These are phyloP conservation scores for Dendrobium officinale DNA, from an alignment of 106 monocot genomes.

Conservation along the genomic window DNA sequence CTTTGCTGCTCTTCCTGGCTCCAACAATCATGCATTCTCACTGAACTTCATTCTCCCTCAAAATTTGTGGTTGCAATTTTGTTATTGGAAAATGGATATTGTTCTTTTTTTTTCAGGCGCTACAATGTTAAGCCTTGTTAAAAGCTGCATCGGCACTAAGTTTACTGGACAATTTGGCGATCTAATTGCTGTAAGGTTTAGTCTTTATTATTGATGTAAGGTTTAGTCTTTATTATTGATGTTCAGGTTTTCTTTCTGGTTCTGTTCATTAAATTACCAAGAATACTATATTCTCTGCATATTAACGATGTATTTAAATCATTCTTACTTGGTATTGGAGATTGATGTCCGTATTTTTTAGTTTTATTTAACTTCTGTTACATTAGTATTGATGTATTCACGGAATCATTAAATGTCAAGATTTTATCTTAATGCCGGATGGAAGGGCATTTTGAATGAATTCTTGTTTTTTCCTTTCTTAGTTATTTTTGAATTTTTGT, in stretches of 20 bases:
- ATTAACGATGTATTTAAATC: not conserved
- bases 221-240: not conserved
- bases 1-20: not conserved
- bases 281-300: not conserved
- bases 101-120: constrained; percentile 32
- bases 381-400: not conserved
- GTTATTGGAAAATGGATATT: not conserved
- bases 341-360: not conserved
- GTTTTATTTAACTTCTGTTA: not conserved
- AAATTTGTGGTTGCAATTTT: not conserved
- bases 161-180: constrained; percentile 98
- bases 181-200: constrained; percentile 69
- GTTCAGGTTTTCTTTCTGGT: not conserved
- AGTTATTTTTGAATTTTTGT: not conserved
- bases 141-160: constrained; percentile 97
- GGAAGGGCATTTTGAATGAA: too few relatives aligned
- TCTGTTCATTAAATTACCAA: not conserved
- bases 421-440: not conserved
- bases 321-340: not conserved
- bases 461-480: not conserved
- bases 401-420: not conserved
- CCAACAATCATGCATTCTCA: not conserved
- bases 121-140: constrained; percentile 61
- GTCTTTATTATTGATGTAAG: constrained; percentile 13
- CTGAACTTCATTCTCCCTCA: not conserved